phyloP scores from a whole-genome alignment of 2,329 filamentous ascomycete species.

The Cadophora sp. region DNA sequence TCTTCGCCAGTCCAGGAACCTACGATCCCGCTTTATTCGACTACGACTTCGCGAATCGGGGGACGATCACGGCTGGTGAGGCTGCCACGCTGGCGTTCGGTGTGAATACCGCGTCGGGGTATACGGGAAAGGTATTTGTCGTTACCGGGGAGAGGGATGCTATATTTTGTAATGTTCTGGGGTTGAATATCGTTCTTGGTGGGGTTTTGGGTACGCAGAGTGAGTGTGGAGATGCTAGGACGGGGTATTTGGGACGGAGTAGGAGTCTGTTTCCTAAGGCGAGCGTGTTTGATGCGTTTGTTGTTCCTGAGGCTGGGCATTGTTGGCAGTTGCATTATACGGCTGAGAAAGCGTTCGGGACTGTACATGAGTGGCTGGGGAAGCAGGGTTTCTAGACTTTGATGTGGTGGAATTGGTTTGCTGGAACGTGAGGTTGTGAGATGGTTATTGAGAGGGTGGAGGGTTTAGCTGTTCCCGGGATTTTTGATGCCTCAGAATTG shows the following conservation, averaged over 20 bases:
- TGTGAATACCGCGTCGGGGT: background rate
- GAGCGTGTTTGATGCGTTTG: conserved; percentile 19
- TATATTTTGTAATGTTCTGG: conserved; percentile 26
- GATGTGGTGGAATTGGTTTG: too few species aligned
- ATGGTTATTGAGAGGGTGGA: too few species aligned
- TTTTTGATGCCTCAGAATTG: too few species aligned
- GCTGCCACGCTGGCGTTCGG: conserved; percentile 16
- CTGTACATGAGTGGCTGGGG: conserved; percentile 22
- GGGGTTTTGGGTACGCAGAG: background rate
- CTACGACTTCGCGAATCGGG: conserved; percentile 24
- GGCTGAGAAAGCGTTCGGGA: conserved; percentile 16
- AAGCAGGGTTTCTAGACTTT: background rate
- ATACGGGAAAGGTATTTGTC: conserved; percentile 28
- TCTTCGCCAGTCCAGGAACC: conserved; percentile 22
- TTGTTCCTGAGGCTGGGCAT: conserved; percentile 21
- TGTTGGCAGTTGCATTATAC: conserved; percentile 28
- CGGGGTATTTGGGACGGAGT: background rate
- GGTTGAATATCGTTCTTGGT: background rate
- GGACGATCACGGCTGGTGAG: conserved; percentile 36
- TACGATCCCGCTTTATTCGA: conserved; percentile 24
- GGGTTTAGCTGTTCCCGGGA: too few species aligned
- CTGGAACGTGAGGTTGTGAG: too few species aligned
- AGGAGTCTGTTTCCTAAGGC: conserved; percentile 18
- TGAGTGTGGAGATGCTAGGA: background rate
- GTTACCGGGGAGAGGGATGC: conserved; percentile 33